phyloP scores from a whole-genome alignment of 352 stramenopile genomes.

The Pythium periplocum region DNA sequence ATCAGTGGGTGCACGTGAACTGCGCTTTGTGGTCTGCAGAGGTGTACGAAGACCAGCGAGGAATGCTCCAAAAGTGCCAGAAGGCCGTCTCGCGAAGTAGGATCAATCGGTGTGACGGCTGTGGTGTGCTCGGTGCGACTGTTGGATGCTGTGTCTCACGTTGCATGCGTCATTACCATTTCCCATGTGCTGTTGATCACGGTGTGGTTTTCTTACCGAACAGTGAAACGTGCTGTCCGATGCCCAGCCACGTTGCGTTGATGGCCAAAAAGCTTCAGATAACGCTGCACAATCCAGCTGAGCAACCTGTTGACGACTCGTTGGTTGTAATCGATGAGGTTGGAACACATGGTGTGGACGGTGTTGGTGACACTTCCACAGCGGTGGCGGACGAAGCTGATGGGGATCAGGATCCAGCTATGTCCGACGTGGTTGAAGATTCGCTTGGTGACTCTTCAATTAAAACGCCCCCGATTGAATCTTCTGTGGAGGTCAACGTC shows the following conservation, averaged over 20 bases:
- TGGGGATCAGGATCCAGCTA: too few species aligned
- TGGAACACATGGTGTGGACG: too few species aligned
- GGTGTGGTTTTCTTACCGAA: conserved; percentile 65
- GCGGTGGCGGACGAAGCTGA: too few species aligned
- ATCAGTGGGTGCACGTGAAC: conserved; percentile 90
- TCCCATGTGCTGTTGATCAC: conserved; percentile 85
- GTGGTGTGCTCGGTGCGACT: conserved; percentile 86
- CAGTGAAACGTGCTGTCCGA: conserved; percentile 62
- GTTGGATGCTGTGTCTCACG: conserved; percentile 86
- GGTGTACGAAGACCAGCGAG: conserved; percentile 78
- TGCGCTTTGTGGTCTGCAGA: conserved; percentile 92
- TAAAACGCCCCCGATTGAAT: too few species aligned
- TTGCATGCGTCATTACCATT: conserved; percentile 92
- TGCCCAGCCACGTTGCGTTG: conserved; percentile 41
- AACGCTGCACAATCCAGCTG: neutral
- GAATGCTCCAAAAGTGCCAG: conserved; percentile 80
- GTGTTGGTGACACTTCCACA: too few species aligned
- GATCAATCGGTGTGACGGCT: conserved; percentile 89
- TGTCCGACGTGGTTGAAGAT: too few species aligned
- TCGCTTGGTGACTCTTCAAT: too few species aligned
- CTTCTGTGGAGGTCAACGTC: too few species aligned
- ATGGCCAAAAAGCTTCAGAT: conserved; percentile 32
- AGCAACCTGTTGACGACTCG: too few species aligned
- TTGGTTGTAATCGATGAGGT: too few species aligned
- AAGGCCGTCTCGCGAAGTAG: conserved; percentile 86